Evolutionary conservation across 192 early-diverging fungal genomes (phyloP), one percentile per base, ranked within the genome.

Genomic region (Backusella circina): DNA sequence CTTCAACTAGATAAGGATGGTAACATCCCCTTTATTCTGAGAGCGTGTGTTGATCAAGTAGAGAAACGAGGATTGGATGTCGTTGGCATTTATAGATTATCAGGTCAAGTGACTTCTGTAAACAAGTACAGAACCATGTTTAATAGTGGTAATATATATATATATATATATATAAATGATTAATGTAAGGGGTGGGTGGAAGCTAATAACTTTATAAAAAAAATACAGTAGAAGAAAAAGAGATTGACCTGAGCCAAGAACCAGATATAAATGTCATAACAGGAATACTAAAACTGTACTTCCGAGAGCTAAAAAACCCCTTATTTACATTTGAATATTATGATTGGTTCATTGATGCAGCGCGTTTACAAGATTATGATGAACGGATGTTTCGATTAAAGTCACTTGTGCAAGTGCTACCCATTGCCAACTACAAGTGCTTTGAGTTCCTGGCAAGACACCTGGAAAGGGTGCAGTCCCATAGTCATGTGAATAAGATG

Each of bases 401-500:
- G 67, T 88, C 79, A 2, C 70, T 93, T 39, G 77, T 95, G 16
- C 91, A 92, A 21, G 85, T 86, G 5, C 84, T 94, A 67, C 93
- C 93, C 1, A 54, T 66, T 32, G 69, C 82, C 18, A 89, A 94
- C 66, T 84, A 84, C 69, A 79, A 80, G 35, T 91, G 91, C 5
- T 79, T 93, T 13, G 77, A 86, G 33, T 89, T 84, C 70, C 70
- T 94, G 66, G 89, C 92, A 86, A 75, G 67, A 65, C 93, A 94
- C 66, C 71, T 92, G 70, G 83, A 86, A 39, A 85, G 81, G 0
- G 90, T 98, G 0, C 81, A 91, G 9, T 74, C 85, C 32, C 77
- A 93, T 36, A 87, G 91, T 44, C 77, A 83, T 32, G 83, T 85
- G n/a, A 98, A 97, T 83, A 95, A 95, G 72, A 98, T 98, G 97